Base-by-base conservation (phyloP, 345 rosid genomes). In the Aurinia saxatilis region DNA sequence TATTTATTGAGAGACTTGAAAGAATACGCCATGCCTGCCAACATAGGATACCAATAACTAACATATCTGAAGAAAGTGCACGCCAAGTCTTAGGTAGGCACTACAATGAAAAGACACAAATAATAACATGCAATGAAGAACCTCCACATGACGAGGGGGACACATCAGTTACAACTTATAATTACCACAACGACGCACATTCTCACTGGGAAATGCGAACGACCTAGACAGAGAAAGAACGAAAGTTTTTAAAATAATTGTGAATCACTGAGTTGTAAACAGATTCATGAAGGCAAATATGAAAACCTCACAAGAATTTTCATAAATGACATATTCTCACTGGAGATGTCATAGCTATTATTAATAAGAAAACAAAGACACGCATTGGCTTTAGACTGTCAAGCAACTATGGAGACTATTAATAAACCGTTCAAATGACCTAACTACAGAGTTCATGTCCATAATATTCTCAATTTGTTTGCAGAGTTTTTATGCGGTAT, bases 1-100 rank as follows among this genome's bases (percentile, higher is more conserved):
- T 84, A 68, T 66, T 42, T 50, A 81, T 39, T 29, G 77, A 77
- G 50, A 89, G 90, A 55, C 59, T 76, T 56, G 96, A 93, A 76
- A 93, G 91, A 80, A 78, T 67, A 67, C 66, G 79, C 96, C 96
- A 90, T 51, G 96, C 97, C 99, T 90, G 84, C 75, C 79, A 61
- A 39, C 50, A 52, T 29, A 50, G 41, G 61, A 51, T 53, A 21
- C 41, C 12, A 21, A 58, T 30, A 46, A 53, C n/a, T 46, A 59
- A 31, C 33, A 54, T 45, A 42, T 36, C 46, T 58, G 35, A 51
- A 44, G 25, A 40, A 27, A 30, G 31, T 3, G 35, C 31, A 27
- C 31, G 31, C 31, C 31, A 27, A 5, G 31, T 27, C 7, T 27
- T 27, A 27, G 31, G 31, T 27, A 27, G 31, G 6, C 31, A 15